Evolutionary conservation across 495 filamentous ascomycete species (phyloP).

Genomic region (Chlorociboria aeruginascens): DNA sequence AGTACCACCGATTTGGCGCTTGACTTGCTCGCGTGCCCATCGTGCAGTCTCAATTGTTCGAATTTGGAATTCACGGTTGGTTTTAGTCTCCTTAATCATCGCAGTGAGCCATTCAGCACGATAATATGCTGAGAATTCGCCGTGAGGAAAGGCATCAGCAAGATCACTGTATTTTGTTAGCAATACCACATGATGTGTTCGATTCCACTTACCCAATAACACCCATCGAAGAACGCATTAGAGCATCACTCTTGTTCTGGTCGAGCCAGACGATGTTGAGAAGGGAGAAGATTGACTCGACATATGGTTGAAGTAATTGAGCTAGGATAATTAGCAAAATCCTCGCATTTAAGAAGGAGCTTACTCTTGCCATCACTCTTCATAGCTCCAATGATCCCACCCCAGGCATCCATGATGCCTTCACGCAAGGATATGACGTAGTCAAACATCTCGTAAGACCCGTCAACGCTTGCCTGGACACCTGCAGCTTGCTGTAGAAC

Average conservation of each 20-base stretch:
- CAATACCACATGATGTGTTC: background rate
- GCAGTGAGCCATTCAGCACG: conserved; percentile 78
- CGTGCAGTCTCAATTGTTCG: conserved; percentile 90
- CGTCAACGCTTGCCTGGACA: conserved; percentile 56
- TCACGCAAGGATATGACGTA: conserved; percentile 90
- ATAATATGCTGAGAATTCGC: conserved; percentile 73
- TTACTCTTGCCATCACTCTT: conserved; percentile 66
- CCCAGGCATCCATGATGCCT: conserved; percentile 99
- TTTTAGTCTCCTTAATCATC: conserved; percentile 77
- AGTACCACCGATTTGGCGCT: conserved; percentile 62
- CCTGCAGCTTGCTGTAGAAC: conserved; percentile 86
- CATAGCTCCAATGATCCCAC: conserved; percentile 86
- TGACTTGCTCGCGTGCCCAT: conserved; percentile 96
- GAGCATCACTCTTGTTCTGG: conserved; percentile 73
- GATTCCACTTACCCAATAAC: conserved; percentile 69
- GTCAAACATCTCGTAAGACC: conserved; percentile 82
- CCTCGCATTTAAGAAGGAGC: conserved; percentile 14
- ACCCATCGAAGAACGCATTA: conserved; percentile 89
- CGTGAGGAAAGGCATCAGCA: conserved; percentile 84
- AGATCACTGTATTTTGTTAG: conserved; percentile 61
- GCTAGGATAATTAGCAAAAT: conserved; percentile 34
- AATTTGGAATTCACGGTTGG: conserved; percentile 67
- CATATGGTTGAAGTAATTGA: conserved; percentile 56
- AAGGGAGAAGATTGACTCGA: conserved; percentile 81
- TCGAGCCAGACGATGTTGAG: conserved; percentile 74